Conservation (phyloP, 2,329 filamentous ascomycete genomes). For the Stachybotrys chlorohalonatus region DNA sequence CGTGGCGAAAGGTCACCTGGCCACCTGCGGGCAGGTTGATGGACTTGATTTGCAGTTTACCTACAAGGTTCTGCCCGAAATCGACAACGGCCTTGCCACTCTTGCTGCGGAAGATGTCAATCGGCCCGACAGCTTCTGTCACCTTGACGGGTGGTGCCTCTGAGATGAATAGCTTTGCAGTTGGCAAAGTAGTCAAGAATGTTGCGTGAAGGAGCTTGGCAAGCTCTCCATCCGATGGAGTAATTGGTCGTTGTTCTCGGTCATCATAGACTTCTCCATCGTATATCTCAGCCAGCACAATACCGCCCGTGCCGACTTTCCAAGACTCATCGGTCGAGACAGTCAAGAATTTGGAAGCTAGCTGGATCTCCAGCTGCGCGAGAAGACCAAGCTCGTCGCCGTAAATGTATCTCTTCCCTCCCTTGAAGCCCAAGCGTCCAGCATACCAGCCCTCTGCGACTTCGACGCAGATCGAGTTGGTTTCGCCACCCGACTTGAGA, state of each 20-base stretch:
- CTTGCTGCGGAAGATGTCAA: conserved; percentile 17
- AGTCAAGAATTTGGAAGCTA: conserved; percentile 2
- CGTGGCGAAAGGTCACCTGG: conserved; percentile 37
- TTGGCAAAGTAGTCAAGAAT: neutral
- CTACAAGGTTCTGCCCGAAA: conserved; percentile 51
- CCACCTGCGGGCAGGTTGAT: conserved; percentile 26
- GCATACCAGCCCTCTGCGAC: conserved; percentile 34
- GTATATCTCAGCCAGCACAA: conserved; percentile 2
- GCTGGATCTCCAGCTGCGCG: conserved; percentile 24
- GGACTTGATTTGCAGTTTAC: conserved; percentile 30
- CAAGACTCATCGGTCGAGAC: conserved; percentile 24
- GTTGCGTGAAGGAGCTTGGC: neutral
- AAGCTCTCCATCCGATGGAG: neutral
- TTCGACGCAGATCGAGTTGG: conserved; percentile 22
- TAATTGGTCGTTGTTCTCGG: neutral
- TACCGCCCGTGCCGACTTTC: conserved; percentile 5
- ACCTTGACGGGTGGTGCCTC: neutral
- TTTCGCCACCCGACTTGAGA: conserved; percentile 16
- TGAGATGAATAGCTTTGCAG: neutral
- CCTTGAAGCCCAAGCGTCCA: conserved; percentile 18
- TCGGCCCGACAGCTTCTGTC: neutral
- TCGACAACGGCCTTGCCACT: conserved; percentile 40
- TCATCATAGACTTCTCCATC: conserved; percentile 1
- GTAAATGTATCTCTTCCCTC: conserved; percentile 14
- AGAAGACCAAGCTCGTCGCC: conserved; percentile 25